Base-by-base conservation (phyloP, 148 eudicot genomes). In the Chenopodium formosanum region DNA sequence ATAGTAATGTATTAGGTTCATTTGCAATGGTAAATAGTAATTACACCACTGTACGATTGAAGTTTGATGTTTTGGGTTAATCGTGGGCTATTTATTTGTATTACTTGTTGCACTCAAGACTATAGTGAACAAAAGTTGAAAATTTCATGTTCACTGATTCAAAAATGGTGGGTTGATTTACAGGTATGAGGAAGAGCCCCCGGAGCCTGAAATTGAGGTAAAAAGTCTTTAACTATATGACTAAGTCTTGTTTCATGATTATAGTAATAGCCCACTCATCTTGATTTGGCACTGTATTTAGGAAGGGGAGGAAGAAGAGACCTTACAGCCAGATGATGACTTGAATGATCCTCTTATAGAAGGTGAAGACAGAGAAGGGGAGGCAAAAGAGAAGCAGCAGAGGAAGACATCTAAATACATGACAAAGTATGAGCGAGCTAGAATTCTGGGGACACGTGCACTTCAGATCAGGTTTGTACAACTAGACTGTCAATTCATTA, bases 381-480 rank as follows among this genome's bases (percentile, higher is more conserved):
- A 89, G n/a, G 95, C 80, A 56, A 86, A 84, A 25, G 90, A 74
- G 63, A 94, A 91, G 75, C 85, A 85, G 53, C 89, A 86, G 78
- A 90, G 98, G 65, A 94, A 94, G 77, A 94, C 98, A 7, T 89
- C 94, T 64, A 94, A 94, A 71, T 94, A 89, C 80, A 94, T 94
- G 98, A 91, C 98, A 27, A 92, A 87, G 60, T 85, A 89, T 65
- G 89, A 83, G 48, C 81, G 92, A 44, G 93, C 93, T 34, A 89
- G 91, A 83, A 88, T 91, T 20, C 70, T 91, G 46, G 93, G 93
- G 4, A 88, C 93, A 2, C 91, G 93, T 82, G 93, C 93, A 22
- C 88, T 89, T 78, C 93, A 91, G 84, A 91, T 91, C 77, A 91
- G 93, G 93, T 88, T 62, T 27, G 47, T 32, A 47, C 76, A 65